Evolutionary conservation across 768 basidiomycete species (phyloP), one percentile per base, ranked within the genome.

Genomic region (Hysterangium stoloniferum): DNA sequence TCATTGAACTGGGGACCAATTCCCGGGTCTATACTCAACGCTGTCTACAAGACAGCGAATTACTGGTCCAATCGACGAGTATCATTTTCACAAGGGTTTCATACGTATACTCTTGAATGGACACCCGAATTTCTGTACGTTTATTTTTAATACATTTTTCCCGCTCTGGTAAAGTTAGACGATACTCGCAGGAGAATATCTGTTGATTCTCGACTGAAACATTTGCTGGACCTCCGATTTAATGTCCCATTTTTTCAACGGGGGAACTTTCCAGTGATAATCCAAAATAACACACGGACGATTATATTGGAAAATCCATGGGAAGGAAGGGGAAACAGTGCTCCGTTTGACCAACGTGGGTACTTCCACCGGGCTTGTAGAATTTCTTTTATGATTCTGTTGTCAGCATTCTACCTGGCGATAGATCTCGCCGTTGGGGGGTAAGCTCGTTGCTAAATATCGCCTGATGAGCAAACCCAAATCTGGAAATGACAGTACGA

Each of bases 341-440:
- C 80, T 6, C 80, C 80, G 64, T 86, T 76, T 60, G 72, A 78
- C 57, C 71, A 76, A 56, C 48, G 71, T 72, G 48, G 19, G 19
- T 22, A n/a, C 43, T 41, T 34, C 33, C 9, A 9, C 33, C 33
- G 33, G 9, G 9, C 31, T 2, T 31, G 3, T 25, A 19, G 12
- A 2, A 2, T 45, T 22, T n/a, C 31, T 12, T 20, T 12, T 3
- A n/a, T 17, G 20, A 27, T 53, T 56, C 38, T 4, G 54, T 52
- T 55, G 7, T n/a, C 11, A 80, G 82, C 80, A 15, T 92, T 94
- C 66, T 93, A 87, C 67, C 67, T 93, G 22, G 79, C 88, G 59
- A 68, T 94, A 61, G 76, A 86, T 62, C 75, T 93, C 31, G 88
- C 82, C 2, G 87, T 78, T 9, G 91, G 91, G 8, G 82, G 82